These are phyloP conservation scores for Hymenoscyphus salicellus DNA, from an alignment of 2,329 filamentous ascomycete species.

Conservation along the genomic window DNA sequence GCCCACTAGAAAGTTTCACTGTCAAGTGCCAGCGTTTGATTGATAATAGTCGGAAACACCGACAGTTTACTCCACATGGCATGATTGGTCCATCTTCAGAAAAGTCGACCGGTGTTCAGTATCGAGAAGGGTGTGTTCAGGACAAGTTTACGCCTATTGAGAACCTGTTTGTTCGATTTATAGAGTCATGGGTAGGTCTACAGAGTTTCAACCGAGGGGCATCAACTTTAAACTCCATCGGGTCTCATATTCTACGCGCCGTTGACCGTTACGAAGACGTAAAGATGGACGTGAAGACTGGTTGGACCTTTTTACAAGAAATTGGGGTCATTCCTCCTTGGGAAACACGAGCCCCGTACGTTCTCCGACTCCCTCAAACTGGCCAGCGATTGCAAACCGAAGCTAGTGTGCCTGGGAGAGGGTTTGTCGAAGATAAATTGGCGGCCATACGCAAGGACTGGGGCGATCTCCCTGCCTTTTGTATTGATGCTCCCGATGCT, in stretches of 20 bases:
- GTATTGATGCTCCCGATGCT: constrained; percentile 66
- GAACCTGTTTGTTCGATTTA: constrained; percentile 51
- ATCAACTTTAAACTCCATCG: constrained; percentile 58
- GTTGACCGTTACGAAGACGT: constrained; percentile 56
- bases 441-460: constrained; percentile 56
- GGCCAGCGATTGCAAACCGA: constrained; percentile 31
- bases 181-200: constrained; percentile 65
- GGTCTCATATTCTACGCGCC: constrained; percentile 61
- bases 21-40: constrained; percentile 50
- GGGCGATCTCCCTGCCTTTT: constrained; percentile 61
- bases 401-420: constrained; percentile 37
- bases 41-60: constrained; percentile 47
- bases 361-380: constrained; percentile 52
- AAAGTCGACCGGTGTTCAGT: constrained; percentile 14
- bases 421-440: constrained; percentile 45
- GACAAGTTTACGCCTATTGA: constrained; percentile 17
- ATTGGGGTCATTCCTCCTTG: constrained; percentile 68
- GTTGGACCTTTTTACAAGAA: constrained; percentile 71
- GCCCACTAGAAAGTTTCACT: constrained; percentile 42
- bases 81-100: constrained; percentile 42
- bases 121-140: constrained; percentile 11
- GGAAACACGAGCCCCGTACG: constrained; percentile 65
- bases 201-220: constrained; percentile 47
- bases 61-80: constrained; percentile 51
- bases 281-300: constrained; percentile 45